phyloP scores from a whole-genome alignment of 257 asterid species.

The Ehretia macrophylla region DNA sequence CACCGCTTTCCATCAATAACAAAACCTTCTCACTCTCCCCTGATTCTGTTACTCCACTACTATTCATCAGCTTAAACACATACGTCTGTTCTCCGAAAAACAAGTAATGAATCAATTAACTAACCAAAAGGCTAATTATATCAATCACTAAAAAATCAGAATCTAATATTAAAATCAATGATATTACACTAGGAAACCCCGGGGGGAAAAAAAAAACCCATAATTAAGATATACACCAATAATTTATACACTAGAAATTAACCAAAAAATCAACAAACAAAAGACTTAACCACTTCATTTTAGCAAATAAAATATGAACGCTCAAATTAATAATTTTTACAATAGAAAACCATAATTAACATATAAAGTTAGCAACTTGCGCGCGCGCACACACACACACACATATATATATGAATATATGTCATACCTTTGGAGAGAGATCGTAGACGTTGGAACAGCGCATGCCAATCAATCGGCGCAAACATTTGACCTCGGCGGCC shows the following conservation, averaged over 20 bases:
- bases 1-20: constrained; percentile 96
- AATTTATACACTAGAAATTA: too few species aligned
- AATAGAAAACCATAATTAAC: neutral
- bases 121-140: neutral
- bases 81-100: constrained; percentile 51
- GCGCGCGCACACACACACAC: too few species aligned
- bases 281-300: neutral
- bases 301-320: neutral
- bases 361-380: too few species aligned
- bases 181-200: neutral
- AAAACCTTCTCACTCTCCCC: constrained; percentile 98
- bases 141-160: neutral
- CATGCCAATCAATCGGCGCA: constrained; percentile 93
- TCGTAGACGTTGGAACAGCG: constrained; percentile 97
- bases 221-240: too few species aligned
- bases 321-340: neutral
- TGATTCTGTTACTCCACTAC: constrained; percentile 92
- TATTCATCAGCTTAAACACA: constrained; percentile 93
- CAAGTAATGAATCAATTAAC: neutral
- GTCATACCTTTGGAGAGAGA: constrained; percentile 75
- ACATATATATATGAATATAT: too few species aligned
- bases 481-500: constrained; percentile 98
- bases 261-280: neutral
- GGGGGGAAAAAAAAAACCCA: too few species aligned
- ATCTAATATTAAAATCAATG: neutral